A percentile compares a stretch with the other conserved stretches of the same genome.
Conservation (phyloP, 2,329 filamentous ascomycete species). For the Aspergillus ibericus region DNA sequence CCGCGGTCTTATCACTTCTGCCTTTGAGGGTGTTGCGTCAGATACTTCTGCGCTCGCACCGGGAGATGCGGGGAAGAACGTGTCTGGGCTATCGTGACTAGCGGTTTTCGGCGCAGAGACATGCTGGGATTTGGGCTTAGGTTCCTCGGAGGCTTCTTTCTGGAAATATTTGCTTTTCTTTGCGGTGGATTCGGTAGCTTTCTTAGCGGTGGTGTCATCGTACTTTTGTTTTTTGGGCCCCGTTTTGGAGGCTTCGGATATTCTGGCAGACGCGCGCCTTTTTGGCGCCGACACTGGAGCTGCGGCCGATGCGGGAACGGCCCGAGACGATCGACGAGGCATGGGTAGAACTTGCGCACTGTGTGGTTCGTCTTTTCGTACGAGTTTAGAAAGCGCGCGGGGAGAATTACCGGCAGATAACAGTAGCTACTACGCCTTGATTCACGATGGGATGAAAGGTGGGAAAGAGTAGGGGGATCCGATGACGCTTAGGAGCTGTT, state of each 20-base stretch:
- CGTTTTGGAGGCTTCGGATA: conserved; percentile 27
- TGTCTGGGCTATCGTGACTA: conserved; percentile 18
- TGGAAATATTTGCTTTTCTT: conserved; percentile 56
- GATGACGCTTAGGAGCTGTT: conserved; percentile 11
- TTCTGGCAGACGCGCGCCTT: conserved; percentile 35
- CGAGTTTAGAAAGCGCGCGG: neutral
- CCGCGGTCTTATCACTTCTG: neutral
- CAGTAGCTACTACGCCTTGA: conserved; percentile 9
- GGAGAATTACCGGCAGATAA: conserved; percentile 1
- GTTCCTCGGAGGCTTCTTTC: conserved; percentile 36
- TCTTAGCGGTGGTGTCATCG: conserved; percentile 18
- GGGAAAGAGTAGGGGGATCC: neutral
- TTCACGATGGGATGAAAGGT: neutral
- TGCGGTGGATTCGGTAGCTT: conserved; percentile 38
- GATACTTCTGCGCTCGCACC: conserved; percentile 8
- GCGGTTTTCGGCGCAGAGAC: conserved; percentile 14
- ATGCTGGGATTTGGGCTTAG: conserved; percentile 35
- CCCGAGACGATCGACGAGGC: conserved; percentile 41
- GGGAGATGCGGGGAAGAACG: conserved; percentile 2
- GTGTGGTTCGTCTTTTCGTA: neutral
- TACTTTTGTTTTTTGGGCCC: conserved; percentile 36
- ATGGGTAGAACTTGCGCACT: conserved; percentile 20
- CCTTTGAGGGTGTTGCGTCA: neutral
- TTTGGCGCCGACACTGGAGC: conserved; percentile 33
- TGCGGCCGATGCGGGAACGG: conserved; percentile 34